Base-by-base conservation (phyloP, 2,329 filamentous ascomycete genomes). In the Berkeleyomyces basicola region DNA sequence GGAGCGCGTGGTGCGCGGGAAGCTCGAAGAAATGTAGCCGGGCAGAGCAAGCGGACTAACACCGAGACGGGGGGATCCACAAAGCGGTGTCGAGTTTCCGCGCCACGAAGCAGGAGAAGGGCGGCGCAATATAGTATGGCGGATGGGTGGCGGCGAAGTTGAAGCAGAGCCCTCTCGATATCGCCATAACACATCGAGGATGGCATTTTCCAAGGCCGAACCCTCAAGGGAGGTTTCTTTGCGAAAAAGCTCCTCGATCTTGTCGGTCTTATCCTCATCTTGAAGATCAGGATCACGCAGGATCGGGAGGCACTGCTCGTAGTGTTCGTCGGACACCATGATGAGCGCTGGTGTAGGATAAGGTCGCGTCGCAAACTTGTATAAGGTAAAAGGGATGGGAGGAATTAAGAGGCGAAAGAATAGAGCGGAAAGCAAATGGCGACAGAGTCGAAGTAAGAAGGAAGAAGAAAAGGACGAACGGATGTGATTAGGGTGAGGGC, bases 41-140 rank as follows among this genome's bases (percentile, higher is more conserved):
- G 90, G 88, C 49, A 89, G 89, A 64, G 87, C 87, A 57, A 90
- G 82, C n/a, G 90, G 88, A 68, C 87, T 90, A 57, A 90, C 87
- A 43, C 84, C 85, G 62, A 90, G 81, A 61, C 90, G 84, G 67
- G 91, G 91, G 57, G 90, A 95, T 44, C 89, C 88, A 39, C 84
- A 87, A 40, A 90, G 74, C 58, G 92, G 90, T 42, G 92, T 96
- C 7, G 84, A 82, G 46, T 87, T 83, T 67, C 87, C 71, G 80
- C 92, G 90, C 92, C 93, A 97, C 57, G 92, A 90, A 58, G 93
- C 91, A 58, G 93, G 93, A 47, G 93, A 97, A 7, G 89, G 85
- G 65, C 91, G 85, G 67, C 93, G 89, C 69, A 97, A 85, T 69
- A 95, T 86, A 59, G 88, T 92, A 73, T 95, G 88, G 68, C 92